Base-by-base conservation (phyloP, 768 basidiomycete species). In the Termitomyces titanicus region DNA sequence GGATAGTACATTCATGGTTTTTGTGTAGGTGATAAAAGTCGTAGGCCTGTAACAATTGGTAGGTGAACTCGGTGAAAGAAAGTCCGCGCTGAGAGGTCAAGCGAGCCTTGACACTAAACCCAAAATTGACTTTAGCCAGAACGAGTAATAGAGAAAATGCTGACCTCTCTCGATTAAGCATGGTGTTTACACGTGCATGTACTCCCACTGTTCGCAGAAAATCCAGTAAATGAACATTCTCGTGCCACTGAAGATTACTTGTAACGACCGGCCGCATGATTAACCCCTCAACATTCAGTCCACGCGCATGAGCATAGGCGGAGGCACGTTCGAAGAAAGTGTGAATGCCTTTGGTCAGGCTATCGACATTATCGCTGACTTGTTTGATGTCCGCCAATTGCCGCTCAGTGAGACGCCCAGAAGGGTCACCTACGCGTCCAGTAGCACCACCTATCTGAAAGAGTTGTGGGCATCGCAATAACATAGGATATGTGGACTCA, bases 1-100 rank as follows among this genome's bases (percentile, higher is more conserved):
- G 97, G 40, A 97, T 81, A 13, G 82, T 81, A 69, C 96, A 98
- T 4, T 76, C 77, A 50, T 81, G 75, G 20, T 79, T 68, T 59
- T 77, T 76, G 67, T 89, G 73, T 9, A 99, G 79, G 62, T 85
- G 76, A 61, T 88, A 81, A 72, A 97, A 99, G 71, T 99, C 97
- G 72, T 94, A 92, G 11, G 94, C 97, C 73, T 99, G 97, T 25
- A 99, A 79, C 22, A 99, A 83, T 65, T 99, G 97, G 69, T 99
- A 99, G 3, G 92, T 86, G 72, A 99, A 98, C 68, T 99, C 97
- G 18, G 95, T 94, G 74, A 96, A 99, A n/a, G 95, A 97, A 57
- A 98, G 87, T 43, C 96, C 96, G 62, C 86, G 82, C 58, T 88
- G 84, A 0, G 91, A 85, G 6, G 76, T 73, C 51, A 98, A 77